phyloP scores from a whole-genome alignment of 202 grass and related monocot species.

The Schoenoplectus tabernaemontani region DNA sequence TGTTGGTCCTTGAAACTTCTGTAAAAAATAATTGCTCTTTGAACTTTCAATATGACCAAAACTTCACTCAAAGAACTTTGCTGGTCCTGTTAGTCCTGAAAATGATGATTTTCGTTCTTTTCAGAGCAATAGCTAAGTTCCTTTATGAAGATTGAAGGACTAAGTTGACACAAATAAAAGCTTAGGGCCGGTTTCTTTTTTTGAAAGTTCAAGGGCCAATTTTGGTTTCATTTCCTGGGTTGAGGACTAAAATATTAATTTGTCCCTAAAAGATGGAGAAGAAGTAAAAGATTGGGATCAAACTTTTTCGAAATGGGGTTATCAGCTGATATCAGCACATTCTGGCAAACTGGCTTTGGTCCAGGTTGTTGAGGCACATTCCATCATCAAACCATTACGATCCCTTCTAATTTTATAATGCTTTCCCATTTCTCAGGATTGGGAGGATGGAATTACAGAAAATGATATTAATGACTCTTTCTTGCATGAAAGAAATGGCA shows the following conservation, averaged over 20 bases:
- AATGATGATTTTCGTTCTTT: neutral
- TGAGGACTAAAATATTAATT: neutral
- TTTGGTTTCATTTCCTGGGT: neutral
- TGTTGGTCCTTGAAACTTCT: neutral
- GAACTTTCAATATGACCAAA: neutral
- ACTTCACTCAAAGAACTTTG: neutral
- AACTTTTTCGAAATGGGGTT: neutral
- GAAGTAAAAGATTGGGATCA: neutral
- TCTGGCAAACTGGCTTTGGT: neutral
- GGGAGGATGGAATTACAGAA: constrained; percentile 73
- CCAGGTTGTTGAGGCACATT: neutral
- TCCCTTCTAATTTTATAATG: neutral
- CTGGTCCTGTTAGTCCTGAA: neutral
- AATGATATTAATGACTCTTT: constrained; percentile 64
- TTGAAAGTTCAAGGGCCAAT: neutral
- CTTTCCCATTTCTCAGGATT: constrained; percentile 48
- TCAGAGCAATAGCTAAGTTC: neutral
- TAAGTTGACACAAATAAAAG: no score
- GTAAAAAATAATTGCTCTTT: neutral
- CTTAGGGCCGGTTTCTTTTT: neutral
- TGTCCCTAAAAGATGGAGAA: neutral
- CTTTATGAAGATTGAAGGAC: neutral
- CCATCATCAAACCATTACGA: neutral
- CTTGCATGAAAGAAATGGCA: constrained; percentile 60
- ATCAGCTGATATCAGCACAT: neutral